Base-by-base conservation (phyloP, 2,329 filamentous ascomycete species). In the Penicillium sumatraense region DNA sequence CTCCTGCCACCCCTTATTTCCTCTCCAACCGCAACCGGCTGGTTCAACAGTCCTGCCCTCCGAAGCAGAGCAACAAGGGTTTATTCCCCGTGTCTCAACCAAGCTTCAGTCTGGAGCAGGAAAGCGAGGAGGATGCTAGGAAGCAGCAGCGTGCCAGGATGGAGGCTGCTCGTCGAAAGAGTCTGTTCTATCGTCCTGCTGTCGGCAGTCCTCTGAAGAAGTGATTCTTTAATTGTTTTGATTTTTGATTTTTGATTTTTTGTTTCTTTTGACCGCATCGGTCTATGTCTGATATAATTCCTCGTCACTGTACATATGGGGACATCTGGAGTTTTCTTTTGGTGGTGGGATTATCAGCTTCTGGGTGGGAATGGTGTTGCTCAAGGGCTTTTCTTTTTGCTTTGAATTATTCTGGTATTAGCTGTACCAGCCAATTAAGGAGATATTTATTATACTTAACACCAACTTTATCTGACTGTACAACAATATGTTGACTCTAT, bases 141-240 rank as follows among this genome's bases (percentile, higher is more conserved):
- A 69, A 72, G 20, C 68, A 70, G 16, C 78, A 89, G 52, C 75
- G 86, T 58, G 80, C 84, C 73, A 80, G 86, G 45, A 76, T 93
- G 57, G 85, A 90, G 80, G 86, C 87, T 10, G 89, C 89, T 0
- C 81, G 89, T 57, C 81, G 90, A 57, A 91, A 90, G 83, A 93
- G 88, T 68, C 71, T 91, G 72, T 88, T 90, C 68, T 91, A 87
- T 77, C 88, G 88, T 27, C 90, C 89, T 26, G 89, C 89, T 74
- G 77, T 91, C 54, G 87, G 83, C 16, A 93, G 89, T 71, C 90
- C 89, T 2, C 75, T 93, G 63, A 82, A 85, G 23, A 84, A 80
- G 38, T 70, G 63, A 64, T 55, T 57, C 42, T 24, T 41, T n/a
- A n/a, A n/a, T n/a, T n/a, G n/a, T 56, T 48, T 26, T 48, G 33